Base-by-base conservation (phyloP, 495 filamentous ascomycete species). In the Aspergillus saccharolyticus region DNA sequence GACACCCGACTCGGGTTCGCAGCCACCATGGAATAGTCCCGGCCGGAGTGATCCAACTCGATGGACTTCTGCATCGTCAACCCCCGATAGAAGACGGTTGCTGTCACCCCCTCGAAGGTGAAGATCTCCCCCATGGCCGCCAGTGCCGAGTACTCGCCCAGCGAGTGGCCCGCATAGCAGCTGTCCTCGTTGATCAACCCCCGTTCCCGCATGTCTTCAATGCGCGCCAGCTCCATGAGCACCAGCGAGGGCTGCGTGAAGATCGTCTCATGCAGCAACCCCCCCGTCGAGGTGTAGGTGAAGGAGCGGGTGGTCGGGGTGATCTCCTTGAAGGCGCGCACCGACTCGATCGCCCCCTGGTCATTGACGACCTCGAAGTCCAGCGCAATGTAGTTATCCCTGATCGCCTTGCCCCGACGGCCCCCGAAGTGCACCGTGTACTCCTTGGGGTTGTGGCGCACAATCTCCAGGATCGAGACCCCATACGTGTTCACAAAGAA, bases 61-160 rank as follows among this genome's bases (percentile, higher is more conserved):
- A 56, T 33, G 3, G 54, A 25, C 28, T 46, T 45, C 44, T 56
- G 54, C 54, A 56, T 56, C 25, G 45, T 45, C 24, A 56, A 25
- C 0, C 54, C 54, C 5, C 54, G 44, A 21, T 56, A 56, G 24
- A 56, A 47, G 15, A 56, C 47, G 22, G 48, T 39, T 0, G 42
- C 33, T 5, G 48, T 25, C 5, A 56, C 24, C 1, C 28, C 39
- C 44, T 48, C 43, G 22, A 56, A 48, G 0, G 54, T 44, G 44
- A 56, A 48, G 19, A 56, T 39, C 10, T 45, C 47, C 1, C 44
- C 19, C 20, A 45, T 48, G 16, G 44, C 25, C 1, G 44, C 54
- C 14, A 55, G 20, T 4, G 21, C 24, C 9, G 42, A 28, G 20
- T 55, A 55, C 43, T 55, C 53, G 17, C 53, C 53, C 14, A 55